phyloP scores from a whole-genome alignment of 2,329 filamentous ascomycete species.

The Beauveria sp. region DNA sequence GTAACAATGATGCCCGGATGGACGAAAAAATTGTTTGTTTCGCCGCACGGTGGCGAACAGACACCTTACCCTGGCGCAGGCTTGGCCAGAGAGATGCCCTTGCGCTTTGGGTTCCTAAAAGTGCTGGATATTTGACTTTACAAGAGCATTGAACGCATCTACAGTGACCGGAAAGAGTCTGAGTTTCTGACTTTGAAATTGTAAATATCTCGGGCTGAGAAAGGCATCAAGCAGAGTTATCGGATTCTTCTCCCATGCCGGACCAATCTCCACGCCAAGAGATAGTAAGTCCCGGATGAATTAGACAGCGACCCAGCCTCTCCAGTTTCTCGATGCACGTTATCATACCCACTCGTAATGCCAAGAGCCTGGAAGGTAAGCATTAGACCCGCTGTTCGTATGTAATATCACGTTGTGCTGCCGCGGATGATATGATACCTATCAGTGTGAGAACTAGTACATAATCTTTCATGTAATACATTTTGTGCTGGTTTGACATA shows the following conservation, averaged over 20 bases:
- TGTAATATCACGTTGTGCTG: constrained; percentile 9
- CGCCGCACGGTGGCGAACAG: not conserved
- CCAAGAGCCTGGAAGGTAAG: constrained; percentile 10
- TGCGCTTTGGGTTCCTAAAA: not conserved
- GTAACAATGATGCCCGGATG: not conserved
- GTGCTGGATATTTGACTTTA: not conserved
- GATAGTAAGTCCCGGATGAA: not conserved
- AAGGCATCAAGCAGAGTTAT: not conserved
- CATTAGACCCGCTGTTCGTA: constrained; percentile 5
- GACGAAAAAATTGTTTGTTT: not conserved
- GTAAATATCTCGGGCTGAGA: no score
- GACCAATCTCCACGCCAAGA: constrained; percentile 3
- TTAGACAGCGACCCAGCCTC: not conserved
- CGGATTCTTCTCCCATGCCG: not conserved
- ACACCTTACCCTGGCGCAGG: not conserved
- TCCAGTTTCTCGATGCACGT: not conserved
- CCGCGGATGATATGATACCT: not conserved
- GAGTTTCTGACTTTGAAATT: no score
- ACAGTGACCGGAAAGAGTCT: no score
- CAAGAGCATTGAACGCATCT: not conserved
- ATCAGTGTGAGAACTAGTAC: not conserved
- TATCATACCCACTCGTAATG: constrained; percentile 10
- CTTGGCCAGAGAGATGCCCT: not conserved
- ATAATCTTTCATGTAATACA: constrained; percentile 8
- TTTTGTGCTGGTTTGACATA: not conserved